A percentile compares a stretch with the other conserved stretches of the same genome.
Evolutionary conservation across 306 rosid genomes (phyloP).

Genomic region (Cicer yamashitae): DNA sequence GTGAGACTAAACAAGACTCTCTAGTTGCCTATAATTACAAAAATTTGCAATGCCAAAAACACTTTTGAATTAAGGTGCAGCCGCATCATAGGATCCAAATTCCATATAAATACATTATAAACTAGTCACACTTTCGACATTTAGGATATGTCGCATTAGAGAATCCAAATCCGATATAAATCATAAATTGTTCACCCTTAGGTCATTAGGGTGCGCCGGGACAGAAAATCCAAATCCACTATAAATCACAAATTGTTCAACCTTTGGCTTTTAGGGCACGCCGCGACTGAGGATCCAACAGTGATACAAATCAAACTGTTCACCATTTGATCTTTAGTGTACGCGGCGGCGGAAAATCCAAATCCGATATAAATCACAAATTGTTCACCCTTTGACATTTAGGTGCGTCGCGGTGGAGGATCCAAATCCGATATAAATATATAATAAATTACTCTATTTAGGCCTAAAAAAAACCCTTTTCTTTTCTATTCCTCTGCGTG

Average conservation of each 20-base stretch:
- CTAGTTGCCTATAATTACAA: conserved; percentile 47
- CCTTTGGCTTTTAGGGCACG: not conserved
- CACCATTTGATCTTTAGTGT: too few species aligned
- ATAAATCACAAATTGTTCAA: conserved; percentile 5
- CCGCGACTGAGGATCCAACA: not conserved
- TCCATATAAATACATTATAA: too few species aligned
- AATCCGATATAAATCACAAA: conserved; percentile 14
- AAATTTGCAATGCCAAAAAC: conserved; percentile 50
- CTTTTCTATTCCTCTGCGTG: not conserved
- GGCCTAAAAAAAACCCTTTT: conserved; percentile 24
- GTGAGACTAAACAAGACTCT: conserved; percentile 55
- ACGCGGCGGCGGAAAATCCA: not conserved
- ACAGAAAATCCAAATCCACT: not conserved
- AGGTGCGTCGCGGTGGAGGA: too few species aligned
- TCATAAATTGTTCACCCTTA: too few species aligned
- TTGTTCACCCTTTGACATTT: too few species aligned
- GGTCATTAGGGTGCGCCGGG: too few species aligned
- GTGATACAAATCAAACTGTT: not conserved
- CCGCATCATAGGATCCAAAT: too few species aligned
- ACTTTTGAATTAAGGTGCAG: too few species aligned
- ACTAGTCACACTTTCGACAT: not conserved
- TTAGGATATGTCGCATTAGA: not conserved
- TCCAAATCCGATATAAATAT: conserved; percentile 22
- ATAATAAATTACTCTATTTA: conserved; percentile 20
- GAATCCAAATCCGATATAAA: not conserved